Evolutionary conservation across 2,329 filamentous ascomycete genomes (phyloP).

Genomic region (Exophiala spinifera): DNA sequence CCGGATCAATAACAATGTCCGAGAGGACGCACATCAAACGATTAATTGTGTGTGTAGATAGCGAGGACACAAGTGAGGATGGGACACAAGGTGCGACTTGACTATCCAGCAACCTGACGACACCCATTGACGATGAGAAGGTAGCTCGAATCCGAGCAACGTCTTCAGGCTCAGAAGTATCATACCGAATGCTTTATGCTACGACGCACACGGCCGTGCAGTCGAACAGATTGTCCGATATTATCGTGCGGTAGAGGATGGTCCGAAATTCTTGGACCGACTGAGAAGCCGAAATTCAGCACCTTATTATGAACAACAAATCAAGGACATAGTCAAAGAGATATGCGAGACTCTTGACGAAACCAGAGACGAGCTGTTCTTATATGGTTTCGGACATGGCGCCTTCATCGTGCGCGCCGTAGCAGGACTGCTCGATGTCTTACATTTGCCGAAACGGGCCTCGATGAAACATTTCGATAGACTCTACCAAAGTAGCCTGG

Average conservation of each 20-base stretch:
- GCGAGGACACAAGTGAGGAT: conserved; percentile 5
- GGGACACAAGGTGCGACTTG: conserved; percentile 10
- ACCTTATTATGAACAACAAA: conserved; percentile 23
- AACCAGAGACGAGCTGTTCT: conserved; percentile 39
- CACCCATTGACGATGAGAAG: conserved; percentile 9
- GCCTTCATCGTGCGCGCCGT: conserved; percentile 42
- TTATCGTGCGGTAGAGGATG: conserved; percentile 19
- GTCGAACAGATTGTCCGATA: conserved; percentile 24
- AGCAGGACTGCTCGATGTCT: conserved; percentile 39
- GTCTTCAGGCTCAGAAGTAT: conserved; percentile 21
- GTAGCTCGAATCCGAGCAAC: conserved; percentile 17
- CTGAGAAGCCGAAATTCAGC: conserved; percentile 14
- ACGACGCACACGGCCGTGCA: conserved; percentile 13
- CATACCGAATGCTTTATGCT: conserved; percentile 11
- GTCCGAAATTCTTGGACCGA: conserved; percentile 17
- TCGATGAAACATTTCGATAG: conserved; percentile 31
- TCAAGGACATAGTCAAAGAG: conserved; percentile 23
- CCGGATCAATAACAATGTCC: conserved; percentile 33
- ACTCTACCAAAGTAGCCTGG: conserved; percentile 32
- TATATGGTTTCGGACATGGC: conserved; percentile 43
- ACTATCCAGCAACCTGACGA: neutral
- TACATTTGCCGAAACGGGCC: conserved; percentile 28
- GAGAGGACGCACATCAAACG: conserved; percentile 41
- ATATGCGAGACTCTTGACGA: conserved; percentile 20
- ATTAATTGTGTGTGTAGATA: conserved; percentile 23